phyloP scores from a whole-genome alignment of 306 rosid species.

The Senna tora region DNA sequence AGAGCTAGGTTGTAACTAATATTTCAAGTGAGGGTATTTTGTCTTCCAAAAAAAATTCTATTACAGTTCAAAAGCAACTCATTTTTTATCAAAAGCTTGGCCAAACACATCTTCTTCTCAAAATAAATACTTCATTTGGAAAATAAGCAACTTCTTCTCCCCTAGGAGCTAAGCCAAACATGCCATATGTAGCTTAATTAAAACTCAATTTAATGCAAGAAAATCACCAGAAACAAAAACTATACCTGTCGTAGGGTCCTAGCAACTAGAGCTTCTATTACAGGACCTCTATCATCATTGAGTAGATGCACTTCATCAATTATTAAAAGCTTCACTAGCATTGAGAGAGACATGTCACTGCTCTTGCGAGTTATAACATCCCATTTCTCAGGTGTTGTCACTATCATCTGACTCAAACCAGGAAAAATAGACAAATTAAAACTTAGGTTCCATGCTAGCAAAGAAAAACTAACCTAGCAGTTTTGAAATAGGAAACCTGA shows the following conservation, averaged over 20 bases:
- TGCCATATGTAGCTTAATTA: background rate
- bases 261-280: slow-evolving; percentile 96
- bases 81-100: too few species aligned
- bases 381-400: slow-evolving; percentile 99
- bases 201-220: slow-evolving; percentile 20
- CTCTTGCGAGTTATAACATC: slow-evolving; percentile 99
- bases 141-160: too few species aligned
- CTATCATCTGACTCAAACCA: slow-evolving; percentile 82
- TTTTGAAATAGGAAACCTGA: slow-evolving; percentile 66
- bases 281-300: slow-evolving; percentile 98
- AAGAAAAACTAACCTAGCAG: slow-evolving; percentile 35
- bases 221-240: slow-evolving; percentile 29
- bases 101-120: too few species aligned
- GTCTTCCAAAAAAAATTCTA: too few species aligned
- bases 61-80: too few species aligned
- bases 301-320: slow-evolving; percentile 97
- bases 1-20: too few species aligned
- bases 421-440: slow-evolving; percentile 12
- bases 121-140: too few species aligned
- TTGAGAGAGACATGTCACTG: slow-evolving; percentile 95
- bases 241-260: slow-evolving; percentile 93
- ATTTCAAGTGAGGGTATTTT: too few species aligned
- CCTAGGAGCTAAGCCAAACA: too few species aligned
- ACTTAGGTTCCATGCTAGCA: slow-evolving; percentile 30
- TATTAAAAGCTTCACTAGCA: slow-evolving; percentile 93